A percentile compares a stretch with the other conserved stretches of the same genome.
Evolutionary conservation across 805 yeast genomes (phyloP).

Genomic region (Saccharomycopsis sp.): DNA sequence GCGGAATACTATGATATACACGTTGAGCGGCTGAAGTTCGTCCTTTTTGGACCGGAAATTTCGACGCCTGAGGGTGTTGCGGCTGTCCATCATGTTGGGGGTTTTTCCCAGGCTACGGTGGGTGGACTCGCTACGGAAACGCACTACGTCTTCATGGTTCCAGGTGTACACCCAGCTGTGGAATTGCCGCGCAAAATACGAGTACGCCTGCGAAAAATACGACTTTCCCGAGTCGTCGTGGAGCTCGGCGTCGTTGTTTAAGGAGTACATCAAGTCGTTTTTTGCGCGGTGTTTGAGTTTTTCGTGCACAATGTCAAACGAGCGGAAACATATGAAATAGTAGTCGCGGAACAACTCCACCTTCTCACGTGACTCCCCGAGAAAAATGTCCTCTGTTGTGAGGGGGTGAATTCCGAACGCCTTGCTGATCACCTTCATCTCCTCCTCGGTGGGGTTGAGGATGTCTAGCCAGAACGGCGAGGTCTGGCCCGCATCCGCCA

Average conservation of each 20-base stretch:
- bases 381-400: constrained; percentile 94
- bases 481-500: constrained; percentile 5
- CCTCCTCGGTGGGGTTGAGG: constrained; percentile 87
- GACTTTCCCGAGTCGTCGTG: neutral
- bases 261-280: constrained; percentile 9
- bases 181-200: neutral
- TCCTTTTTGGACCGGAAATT: constrained; percentile 24
- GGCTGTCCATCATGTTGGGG: neutral
- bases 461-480: constrained; percentile 71
- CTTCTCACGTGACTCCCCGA: constrained; percentile 96
- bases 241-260: neutral
- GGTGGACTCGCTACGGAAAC: neutral
- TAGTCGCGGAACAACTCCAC: constrained; percentile 86
- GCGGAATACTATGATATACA: constrained; percentile 64
- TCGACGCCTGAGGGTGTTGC: constrained; percentile 22
- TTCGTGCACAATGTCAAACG: constrained; percentile 65
- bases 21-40: constrained; percentile 48
- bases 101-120: neutral
- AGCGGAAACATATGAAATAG: constrained; percentile 94
- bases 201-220: neutral
- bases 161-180: neutral
- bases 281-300: constrained; percentile 16
- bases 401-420: constrained; percentile 97
- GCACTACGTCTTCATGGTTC: neutral
- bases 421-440: constrained; percentile 85